Evolutionary conservation across 2,329 filamentous ascomycete genomes (phyloP).

Genomic region (Monosporascus sp.): DNA sequence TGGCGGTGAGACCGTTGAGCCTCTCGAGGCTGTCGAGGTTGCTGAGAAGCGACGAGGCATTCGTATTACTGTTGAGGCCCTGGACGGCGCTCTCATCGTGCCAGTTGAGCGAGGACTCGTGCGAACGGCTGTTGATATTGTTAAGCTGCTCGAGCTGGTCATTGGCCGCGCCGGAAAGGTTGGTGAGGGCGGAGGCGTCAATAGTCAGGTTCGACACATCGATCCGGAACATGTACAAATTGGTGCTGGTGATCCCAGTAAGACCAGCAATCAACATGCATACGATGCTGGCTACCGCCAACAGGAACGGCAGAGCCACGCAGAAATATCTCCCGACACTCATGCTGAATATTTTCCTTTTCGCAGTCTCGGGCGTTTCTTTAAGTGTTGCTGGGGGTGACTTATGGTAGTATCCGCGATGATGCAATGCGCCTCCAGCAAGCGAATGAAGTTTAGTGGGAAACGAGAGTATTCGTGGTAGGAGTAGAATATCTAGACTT

Average conservation of each 20-base stretch:
- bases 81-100: not conserved
- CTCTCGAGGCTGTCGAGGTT: slow-evolving; percentile 8
- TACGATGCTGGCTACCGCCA: slow-evolving; percentile 73
- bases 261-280: slow-evolving; percentile 57
- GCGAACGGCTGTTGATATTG: not conserved
- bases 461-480: no score
- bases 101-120: not conserved
- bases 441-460: not conserved
- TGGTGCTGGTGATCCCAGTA: slow-evolving; percentile 51
- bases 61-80: not conserved
- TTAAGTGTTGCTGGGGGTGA: no score
- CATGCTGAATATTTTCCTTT: slow-evolving; percentile 34
- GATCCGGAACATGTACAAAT: slow-evolving; percentile 54
- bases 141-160: slow-evolving; percentile 9
- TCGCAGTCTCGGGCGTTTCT: slow-evolving; percentile 4
- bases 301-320: slow-evolving; percentile 78
- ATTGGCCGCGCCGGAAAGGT: slow-evolving; percentile 1
- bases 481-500: no score
- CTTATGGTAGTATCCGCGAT: not conserved
- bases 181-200: slow-evolving; percentile 32
- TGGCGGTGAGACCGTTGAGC: slow-evolving; percentile 34
- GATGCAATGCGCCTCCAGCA: slow-evolving; percentile 2
- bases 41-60: slow-evolving; percentile 3
- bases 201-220: slow-evolving; percentile 57
- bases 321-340: slow-evolving; percentile 74